Evolutionary conservation across 169 alveolate genomes (phyloP), one percentile per base, ranked within the genome.

Genomic region (Plasmodium falciparum): DNA sequence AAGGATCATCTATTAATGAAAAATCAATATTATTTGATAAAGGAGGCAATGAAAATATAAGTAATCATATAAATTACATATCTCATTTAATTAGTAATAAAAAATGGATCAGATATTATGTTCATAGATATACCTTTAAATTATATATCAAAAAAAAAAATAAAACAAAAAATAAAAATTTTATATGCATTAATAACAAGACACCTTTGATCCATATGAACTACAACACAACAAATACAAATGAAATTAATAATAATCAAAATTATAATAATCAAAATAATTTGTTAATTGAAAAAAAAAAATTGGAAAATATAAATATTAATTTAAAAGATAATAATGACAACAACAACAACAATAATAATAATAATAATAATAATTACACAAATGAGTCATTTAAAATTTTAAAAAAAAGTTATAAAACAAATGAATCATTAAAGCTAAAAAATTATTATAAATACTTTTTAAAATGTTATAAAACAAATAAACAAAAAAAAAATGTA

Each of bases 401-500:
- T 39, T 39, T 39, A 5, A 4, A 39, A 39, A 39, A 39, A 39
- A 39, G 47, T 39, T 9, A 20, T 6, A 66, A 76, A 33, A 26
- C 49, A 43, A 66, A 39, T 39, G 47, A 76, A 45, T 33, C 62
- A 24, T 29, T 49, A 67, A 33, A 47, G 11, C 45, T 39, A 12
- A 61, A 58, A 49, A 65, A 65, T 33, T 67, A 75, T 67, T 80
- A 71, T 49, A 80, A 80, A 80, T 52, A 66, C 12, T 80, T 80
- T 67, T 80, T 80, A 62, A 54, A 22, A 13, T 66, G 29, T 56
- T 80, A 80, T 52, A 67, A 69, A 43, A 56, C 43, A 39, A 80
- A 80, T 72, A 67, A 66, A 80, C 24, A 76, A 54, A 74, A 15
- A 52, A 80, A 67, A 67, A 49, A 76, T 56, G 49, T 80, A 66